Conservation (phyloP, 2,329 filamentous ascomycete genomes). For the Epichloe gansuensis region DNA sequence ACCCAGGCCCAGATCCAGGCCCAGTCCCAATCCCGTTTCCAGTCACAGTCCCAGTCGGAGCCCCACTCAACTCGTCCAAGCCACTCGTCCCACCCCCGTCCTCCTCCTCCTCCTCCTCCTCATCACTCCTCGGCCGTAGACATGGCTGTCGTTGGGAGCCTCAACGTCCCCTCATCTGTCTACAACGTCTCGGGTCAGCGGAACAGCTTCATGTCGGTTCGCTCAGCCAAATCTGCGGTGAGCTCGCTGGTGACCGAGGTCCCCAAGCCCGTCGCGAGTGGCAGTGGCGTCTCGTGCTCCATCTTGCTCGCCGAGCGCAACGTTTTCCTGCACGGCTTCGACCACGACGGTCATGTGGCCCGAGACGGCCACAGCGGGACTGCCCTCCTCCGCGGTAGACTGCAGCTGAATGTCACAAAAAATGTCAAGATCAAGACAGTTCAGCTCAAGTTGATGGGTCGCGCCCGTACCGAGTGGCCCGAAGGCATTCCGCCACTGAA, state of each 20-base stretch:
- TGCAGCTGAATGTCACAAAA: slow-evolving; percentile 74
- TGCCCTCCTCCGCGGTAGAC: slow-evolving; percentile 71
- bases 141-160: slow-evolving; percentile 14
- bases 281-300: slow-evolving; percentile 61
- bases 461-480: slow-evolving; percentile 86
- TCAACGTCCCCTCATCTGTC: slow-evolving; percentile 10
- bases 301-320: slow-evolving; percentile 70
- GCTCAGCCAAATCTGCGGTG: slow-evolving; percentile 36
- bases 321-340: slow-evolving; percentile 67
- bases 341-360: slow-evolving; percentile 47
- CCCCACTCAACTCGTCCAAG: slow-evolving; percentile 3
- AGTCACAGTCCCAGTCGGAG: background rate
- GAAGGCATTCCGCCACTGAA: slow-evolving; percentile 88
- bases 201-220: slow-evolving; percentile 38
- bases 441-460: slow-evolving; percentile 73
- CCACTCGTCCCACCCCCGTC: no score
- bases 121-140: slow-evolving; percentile 1
- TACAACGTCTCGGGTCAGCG: slow-evolving; percentile 24
- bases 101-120: background rate
- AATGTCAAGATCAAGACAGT: slow-evolving; percentile 88
- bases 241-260: slow-evolving; percentile 40
- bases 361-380: slow-evolving; percentile 52
- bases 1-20: background rate
- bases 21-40: background rate
- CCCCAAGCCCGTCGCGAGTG: slow-evolving; percentile 65